These are phyloP conservation scores for Lolium rigidum DNA, from an alignment of 176 grass and related monocot genomes.

Conservation along the genomic window DNA sequence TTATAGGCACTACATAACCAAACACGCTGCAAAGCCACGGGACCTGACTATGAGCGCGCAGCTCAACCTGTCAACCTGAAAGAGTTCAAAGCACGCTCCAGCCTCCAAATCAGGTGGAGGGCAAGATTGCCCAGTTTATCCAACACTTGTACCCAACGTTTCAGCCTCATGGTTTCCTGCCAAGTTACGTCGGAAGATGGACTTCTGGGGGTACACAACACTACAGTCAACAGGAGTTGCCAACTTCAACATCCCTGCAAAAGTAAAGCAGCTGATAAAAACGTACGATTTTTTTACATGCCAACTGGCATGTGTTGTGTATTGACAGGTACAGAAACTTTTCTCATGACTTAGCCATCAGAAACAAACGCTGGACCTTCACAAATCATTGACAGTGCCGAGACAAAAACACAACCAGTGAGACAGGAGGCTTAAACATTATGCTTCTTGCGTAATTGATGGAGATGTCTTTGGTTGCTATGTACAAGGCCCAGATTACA, in stretches of 20 bases:
- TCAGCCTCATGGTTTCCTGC: neutral
- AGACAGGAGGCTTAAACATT: slow-evolving; percentile 22
- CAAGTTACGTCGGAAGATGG: slow-evolving; percentile 38
- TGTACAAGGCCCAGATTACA: slow-evolving; percentile 52
- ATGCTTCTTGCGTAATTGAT: slow-evolving; percentile 29
- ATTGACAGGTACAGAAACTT: slow-evolving; percentile 38
- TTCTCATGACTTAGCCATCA: slow-evolving; percentile 32
- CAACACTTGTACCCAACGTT: slow-evolving; percentile 30
- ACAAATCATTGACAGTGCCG: slow-evolving; percentile 20
- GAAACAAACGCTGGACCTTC: slow-evolving; percentile 11
- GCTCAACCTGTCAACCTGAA: too few species aligned
- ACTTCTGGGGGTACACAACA: slow-evolving; percentile 1
- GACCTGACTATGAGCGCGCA: slow-evolving; percentile 2
- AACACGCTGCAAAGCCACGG: neutral
- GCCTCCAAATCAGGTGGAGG: neutral
- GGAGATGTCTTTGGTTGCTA: slow-evolving; percentile 41
- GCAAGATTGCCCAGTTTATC: neutral
- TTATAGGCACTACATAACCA: neutral
- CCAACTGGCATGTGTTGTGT: slow-evolving; percentile 45
- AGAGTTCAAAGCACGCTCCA: too few species aligned
- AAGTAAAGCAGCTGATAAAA: slow-evolving; percentile 39
- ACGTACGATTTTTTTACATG: slow-evolving; percentile 26
- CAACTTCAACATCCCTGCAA: slow-evolving; percentile 15
- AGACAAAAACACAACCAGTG: slow-evolving; percentile 39
- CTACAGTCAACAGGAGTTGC: neutral